Conservation (phyloP, 2,329 filamentous ascomycete species). For the Endoconidiophora laricicola region DNA sequence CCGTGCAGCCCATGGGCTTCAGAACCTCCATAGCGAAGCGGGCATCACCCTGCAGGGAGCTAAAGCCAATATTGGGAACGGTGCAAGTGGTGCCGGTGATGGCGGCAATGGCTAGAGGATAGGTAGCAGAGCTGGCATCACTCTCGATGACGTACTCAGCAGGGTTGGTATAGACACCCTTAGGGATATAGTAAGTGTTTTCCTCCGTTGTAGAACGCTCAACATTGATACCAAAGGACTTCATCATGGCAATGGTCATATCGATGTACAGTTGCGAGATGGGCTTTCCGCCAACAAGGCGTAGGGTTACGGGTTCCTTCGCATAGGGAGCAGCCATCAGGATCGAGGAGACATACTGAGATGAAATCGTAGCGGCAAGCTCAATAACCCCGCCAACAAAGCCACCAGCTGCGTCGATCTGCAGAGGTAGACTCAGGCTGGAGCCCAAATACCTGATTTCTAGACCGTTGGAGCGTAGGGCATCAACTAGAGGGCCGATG, state of each 20-base stretch:
- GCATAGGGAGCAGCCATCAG: conserved; percentile 95
- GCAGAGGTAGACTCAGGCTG: conserved; percentile 67
- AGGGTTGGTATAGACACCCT: conserved; percentile 69
- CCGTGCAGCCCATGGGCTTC: conserved; percentile 80
- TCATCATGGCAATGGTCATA: conserved; percentile 98
- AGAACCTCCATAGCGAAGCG: conserved; percentile 84
- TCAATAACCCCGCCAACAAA: conserved; percentile 79
- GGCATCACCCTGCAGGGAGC: conserved; percentile 85
- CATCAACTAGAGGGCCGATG: conserved; percentile 84
- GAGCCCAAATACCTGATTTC: conserved; percentile 71
- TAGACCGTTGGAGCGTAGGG: conserved; percentile 74
- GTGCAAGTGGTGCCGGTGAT: conserved; percentile 94
- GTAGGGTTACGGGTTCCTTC: conserved; percentile 79
- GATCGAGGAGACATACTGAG: conserved; percentile 96
- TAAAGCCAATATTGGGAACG: conserved; percentile 86
- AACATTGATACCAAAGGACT: conserved; percentile 71
- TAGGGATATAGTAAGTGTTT: conserved; percentile 87
- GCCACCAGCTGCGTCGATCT: conserved; percentile 66
- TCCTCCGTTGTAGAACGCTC: conserved; percentile 58
- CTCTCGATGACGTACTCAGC: conserved; percentile 82
- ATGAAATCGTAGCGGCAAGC: conserved; percentile 86
- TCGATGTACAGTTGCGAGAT: conserved; percentile 96
- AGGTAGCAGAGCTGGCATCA: conserved; percentile 93
- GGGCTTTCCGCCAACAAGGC: conserved; percentile 85
- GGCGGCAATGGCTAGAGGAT: conserved; percentile 82